These are phyloP conservation scores for Immersiporthe knoxdaviesiana DNA, from an alignment of 2,329 filamentous ascomycete species.

Conservation along the genomic window DNA sequence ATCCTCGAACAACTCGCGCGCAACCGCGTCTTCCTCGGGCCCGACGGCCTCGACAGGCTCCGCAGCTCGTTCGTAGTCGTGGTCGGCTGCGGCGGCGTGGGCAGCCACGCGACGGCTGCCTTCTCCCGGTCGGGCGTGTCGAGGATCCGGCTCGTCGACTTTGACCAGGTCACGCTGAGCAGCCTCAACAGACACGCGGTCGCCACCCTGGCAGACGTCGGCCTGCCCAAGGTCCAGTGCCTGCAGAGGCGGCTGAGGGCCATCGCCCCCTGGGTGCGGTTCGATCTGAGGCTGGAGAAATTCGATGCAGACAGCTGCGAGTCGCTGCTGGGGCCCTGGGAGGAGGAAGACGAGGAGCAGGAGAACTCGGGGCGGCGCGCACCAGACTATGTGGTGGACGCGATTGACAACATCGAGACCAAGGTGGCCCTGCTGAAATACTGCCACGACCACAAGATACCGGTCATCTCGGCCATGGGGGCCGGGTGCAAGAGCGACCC, in stretches of 20 bases:
- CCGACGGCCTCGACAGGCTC: constrained; percentile 78
- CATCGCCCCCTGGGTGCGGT: constrained; percentile 88
- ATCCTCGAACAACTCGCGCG: constrained; percentile 93
- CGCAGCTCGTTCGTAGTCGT: constrained; percentile 83
- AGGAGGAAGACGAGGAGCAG: constrained; percentile 44
- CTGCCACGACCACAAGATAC: constrained; percentile 76
- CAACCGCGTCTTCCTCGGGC: constrained; percentile 87
- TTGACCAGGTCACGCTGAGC: constrained; percentile 95
- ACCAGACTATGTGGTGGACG: constrained; percentile 91
- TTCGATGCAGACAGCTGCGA: constrained; percentile 72
- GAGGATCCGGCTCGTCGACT: constrained; percentile 88
- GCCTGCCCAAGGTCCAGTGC: constrained; percentile 87
- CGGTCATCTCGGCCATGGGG: constrained; percentile 93
- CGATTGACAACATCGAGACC: constrained; percentile 97
- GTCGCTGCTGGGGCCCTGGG: constrained; percentile 68
- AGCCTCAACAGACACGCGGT: constrained; percentile 96
- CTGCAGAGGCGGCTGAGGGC: constrained; percentile 79
- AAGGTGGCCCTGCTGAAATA: constrained; percentile 91
- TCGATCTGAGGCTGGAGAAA: constrained; percentile 84
- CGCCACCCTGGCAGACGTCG: constrained; percentile 91
- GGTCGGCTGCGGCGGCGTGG: constrained; percentile 92
- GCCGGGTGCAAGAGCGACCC: constrained; percentile 89
- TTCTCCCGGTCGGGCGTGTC: constrained; percentile 87
- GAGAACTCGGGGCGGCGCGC: constrained; percentile 45
- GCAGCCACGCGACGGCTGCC: constrained; percentile 85